phyloP scores from a whole-genome alignment of 345 rosid genomes.

The Hibiscus syriacus region DNA sequence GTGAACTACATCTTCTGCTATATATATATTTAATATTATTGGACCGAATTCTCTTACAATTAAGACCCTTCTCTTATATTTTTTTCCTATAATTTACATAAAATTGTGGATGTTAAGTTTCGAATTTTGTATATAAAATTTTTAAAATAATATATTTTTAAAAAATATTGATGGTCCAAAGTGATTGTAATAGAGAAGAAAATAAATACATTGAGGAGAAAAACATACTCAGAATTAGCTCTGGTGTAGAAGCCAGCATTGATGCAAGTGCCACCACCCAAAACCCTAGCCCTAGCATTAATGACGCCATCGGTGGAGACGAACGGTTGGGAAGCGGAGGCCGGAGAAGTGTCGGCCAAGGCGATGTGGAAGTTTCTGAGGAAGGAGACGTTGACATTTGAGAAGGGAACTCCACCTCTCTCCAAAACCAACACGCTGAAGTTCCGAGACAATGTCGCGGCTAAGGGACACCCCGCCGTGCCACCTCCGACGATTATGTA shows the following conservation, averaged over 20 bases:
- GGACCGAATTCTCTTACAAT: not conserved
- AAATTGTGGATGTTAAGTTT: not conserved
- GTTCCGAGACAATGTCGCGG: slow-evolving; percentile 76
- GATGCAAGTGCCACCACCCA: slow-evolving; percentile 88
- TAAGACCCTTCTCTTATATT: not conserved
- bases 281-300: slow-evolving; percentile 80
- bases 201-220: not conserved
- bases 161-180: no score
- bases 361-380: slow-evolving; percentile 67
- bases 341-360: slow-evolving; percentile 69
- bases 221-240: slow-evolving; percentile 49
- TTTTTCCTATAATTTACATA: no score
- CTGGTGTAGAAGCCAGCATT: slow-evolving; percentile 97
- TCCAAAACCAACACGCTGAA: slow-evolving; percentile 78
- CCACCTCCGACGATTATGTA: slow-evolving; percentile 94
- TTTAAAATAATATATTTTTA: not conserved
- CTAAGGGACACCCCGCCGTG: slow-evolving; percentile 94
- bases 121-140: no score
- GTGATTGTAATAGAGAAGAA: no score
- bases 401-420: slow-evolving; percentile 94
- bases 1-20: not conserved
- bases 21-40: not conserved
- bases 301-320: slow-evolving; percentile 86
- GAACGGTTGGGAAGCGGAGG: slow-evolving; percentile 80
- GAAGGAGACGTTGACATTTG: slow-evolving; percentile 82